These are phyloP conservation scores for Actinidia polygama DNA, from an alignment of 179 eudicot genomes.

Conservation along the genomic window DNA sequence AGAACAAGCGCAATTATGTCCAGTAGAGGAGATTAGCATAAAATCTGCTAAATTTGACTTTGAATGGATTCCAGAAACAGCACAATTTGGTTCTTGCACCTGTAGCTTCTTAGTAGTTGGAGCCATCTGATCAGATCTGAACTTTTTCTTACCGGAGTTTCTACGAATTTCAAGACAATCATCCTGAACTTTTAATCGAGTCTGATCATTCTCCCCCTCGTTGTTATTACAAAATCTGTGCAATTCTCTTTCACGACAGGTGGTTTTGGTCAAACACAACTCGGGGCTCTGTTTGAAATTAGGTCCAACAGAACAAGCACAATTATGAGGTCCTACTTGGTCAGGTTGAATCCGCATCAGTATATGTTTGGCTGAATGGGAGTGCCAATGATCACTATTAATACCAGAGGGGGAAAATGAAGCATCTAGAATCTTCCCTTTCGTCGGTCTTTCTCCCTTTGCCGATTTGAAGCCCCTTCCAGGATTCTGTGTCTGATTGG, in stretches of 20 bases:
- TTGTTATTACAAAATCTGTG: slow-evolving; percentile 21
- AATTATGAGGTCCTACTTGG: slow-evolving; percentile 23
- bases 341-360: slow-evolving; percentile 33
- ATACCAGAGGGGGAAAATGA: slow-evolving; percentile 34
- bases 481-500: slow-evolving; percentile 18
- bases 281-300: slow-evolving; percentile 35
- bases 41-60: slow-evolving; percentile 30
- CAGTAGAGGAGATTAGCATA: slow-evolving; percentile 18
- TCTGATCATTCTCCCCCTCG: slow-evolving; percentile 25
- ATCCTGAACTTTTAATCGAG: slow-evolving; percentile 26
- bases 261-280: slow-evolving; percentile 34
- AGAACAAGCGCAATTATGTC: too few species aligned
- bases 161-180: slow-evolving; percentile 38
- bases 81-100: slow-evolving; percentile 22
- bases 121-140: slow-evolving; percentile 29
- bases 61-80: slow-evolving; percentile 24
- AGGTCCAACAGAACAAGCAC: slow-evolving; percentile 31
- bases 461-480: slow-evolving; percentile 27
- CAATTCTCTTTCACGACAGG: slow-evolving; percentile 34
- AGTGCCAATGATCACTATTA: slow-evolving; percentile 30
- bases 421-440: slow-evolving; percentile 37
- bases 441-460: slow-evolving; percentile 38
- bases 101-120: slow-evolving; percentile 21
- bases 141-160: slow-evolving; percentile 35
- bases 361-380: slow-evolving; percentile 27